phyloP scores from a whole-genome alignment of 2,329 filamentous ascomycete species.

The Bisporella sp. region DNA sequence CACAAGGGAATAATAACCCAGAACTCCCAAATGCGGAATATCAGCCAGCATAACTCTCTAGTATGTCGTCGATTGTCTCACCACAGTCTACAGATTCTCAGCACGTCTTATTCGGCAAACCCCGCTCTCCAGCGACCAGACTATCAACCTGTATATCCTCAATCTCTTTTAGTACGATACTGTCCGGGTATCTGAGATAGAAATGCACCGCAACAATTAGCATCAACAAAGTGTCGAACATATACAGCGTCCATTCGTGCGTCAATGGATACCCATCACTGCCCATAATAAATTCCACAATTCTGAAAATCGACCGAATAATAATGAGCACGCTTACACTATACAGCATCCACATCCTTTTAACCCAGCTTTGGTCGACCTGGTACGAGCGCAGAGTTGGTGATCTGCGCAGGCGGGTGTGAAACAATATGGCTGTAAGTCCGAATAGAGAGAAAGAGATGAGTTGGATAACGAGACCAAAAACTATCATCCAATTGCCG shows the following conservation, averaged over 20 bases:
- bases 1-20: no score
- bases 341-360: constrained; percentile 35
- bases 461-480: constrained; percentile 41
- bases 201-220: constrained; percentile 22
- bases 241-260: constrained; percentile 37
- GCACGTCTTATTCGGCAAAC: no score
- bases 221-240: constrained; percentile 37
- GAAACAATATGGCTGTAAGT: constrained; percentile 34
- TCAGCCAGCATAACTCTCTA: no score
- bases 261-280: constrained; percentile 33
- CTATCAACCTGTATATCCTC: background rate
- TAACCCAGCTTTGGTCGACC: constrained; percentile 20
- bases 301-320: constrained; percentile 37
- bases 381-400: constrained; percentile 16
- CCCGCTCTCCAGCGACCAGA: no score
- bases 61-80: no score
- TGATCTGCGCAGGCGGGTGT: constrained; percentile 29
- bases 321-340: constrained; percentile 35
- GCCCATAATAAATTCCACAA: constrained; percentile 39
- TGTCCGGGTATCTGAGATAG: background rate
- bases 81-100: no score
- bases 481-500: constrained; percentile 37
- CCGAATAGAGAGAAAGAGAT: constrained; percentile 43
- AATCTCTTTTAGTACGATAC: background rate
- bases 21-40: no score